phyloP scores from a whole-genome alignment of 2,329 filamentous ascomycete genomes.

The Ceratocystis ficicola region DNA sequence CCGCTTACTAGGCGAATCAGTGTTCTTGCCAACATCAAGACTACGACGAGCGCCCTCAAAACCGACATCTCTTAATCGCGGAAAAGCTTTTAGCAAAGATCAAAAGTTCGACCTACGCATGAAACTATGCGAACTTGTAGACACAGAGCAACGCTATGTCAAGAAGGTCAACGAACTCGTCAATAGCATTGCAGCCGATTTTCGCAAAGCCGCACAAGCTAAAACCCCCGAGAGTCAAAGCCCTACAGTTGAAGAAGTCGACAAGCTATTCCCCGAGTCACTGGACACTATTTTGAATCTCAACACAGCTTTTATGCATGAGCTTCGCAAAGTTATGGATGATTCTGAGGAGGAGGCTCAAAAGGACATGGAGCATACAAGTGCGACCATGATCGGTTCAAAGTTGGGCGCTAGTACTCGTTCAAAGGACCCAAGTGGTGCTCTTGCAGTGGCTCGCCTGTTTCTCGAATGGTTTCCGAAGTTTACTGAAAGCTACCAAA shows the following conservation, averaged over 20 bases:
- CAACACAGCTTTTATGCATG: constrained; percentile 68
- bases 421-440: constrained; percentile 62
- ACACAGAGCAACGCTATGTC: constrained; percentile 91
- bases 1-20: constrained; percentile 65
- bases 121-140: constrained; percentile 79
- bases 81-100: constrained; percentile 62
- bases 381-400: constrained; percentile 33
- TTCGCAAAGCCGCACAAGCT: constrained; percentile 55
- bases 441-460: constrained; percentile 63
- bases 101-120: constrained; percentile 77
- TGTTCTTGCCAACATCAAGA: constrained; percentile 77
- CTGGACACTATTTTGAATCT: constrained; percentile 69
- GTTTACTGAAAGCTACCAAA: constrained; percentile 81
- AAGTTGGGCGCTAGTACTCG: constrained; percentile 36
- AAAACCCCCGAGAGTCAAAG: constrained; percentile 51
- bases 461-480: constrained; percentile 86
- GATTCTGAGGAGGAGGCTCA: constrained; percentile 71
- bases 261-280: constrained; percentile 68
- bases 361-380: constrained; percentile 56
- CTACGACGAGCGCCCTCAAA: constrained; percentile 78
- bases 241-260: constrained; percentile 58
- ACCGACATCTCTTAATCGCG: constrained; percentile 66
- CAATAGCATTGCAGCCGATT: constrained; percentile 66
- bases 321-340: constrained; percentile 64
- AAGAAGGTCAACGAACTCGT: constrained; percentile 75